Evolutionary conservation across 176 grass and related monocot genomes (phyloP).

Genomic region (Carex pumila): DNA sequence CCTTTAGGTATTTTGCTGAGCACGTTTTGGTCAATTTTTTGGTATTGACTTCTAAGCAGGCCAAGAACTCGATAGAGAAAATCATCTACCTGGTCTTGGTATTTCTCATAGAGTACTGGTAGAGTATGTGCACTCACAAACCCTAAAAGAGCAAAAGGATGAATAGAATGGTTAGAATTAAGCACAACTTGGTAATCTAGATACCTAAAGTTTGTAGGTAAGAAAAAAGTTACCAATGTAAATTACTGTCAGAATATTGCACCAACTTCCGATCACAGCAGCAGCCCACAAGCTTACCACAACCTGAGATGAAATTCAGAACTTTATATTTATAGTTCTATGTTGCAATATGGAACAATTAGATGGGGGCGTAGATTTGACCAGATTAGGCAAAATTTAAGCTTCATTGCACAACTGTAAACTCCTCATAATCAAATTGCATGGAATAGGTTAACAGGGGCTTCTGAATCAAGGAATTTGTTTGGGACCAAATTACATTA

Average conservation of each 20-base stretch:
- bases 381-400: background rate
- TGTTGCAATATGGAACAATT: background rate
- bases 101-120: constrained; percentile 78
- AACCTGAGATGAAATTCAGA: constrained; percentile 38
- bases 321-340: background rate
- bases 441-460: background rate
- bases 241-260: constrained; percentile 69
- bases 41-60: constrained; percentile 50
- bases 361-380: background rate
- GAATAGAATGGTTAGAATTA: background rate
- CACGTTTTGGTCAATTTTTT: constrained; percentile 45
- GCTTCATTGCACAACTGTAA: no score
- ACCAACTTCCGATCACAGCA: constrained; percentile 70
- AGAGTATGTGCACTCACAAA: constrained; percentile 73
- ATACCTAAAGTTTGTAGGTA: background rate
- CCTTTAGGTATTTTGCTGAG: constrained; percentile 63
- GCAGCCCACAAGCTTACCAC: constrained; percentile 41
- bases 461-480: background rate
- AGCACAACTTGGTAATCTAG: background rate
- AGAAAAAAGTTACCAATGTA: constrained; percentile 55
- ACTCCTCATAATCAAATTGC: no score
- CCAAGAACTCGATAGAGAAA: constrained; percentile 52
- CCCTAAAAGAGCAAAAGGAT: constrained; percentile 36
- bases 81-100: constrained; percentile 78
- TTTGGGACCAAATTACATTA: background rate